A percentile compares a stretch with the other conserved stretches of the same genome.
phyloP scores from a whole-genome alignment of 2,329 filamentous ascomycete species.

The Fusarium duplospermum region DNA sequence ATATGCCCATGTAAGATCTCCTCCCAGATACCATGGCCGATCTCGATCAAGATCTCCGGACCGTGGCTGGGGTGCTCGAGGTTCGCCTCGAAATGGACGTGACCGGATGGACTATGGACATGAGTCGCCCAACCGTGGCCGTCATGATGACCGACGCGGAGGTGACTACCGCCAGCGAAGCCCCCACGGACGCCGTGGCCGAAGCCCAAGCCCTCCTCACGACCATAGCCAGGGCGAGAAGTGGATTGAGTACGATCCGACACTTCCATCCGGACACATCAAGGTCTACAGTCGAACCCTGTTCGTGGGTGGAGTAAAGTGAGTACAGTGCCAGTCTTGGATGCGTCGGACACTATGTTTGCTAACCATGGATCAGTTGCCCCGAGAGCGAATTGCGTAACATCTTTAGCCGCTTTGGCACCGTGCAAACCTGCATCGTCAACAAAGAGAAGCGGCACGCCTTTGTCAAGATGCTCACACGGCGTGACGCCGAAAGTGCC shows the following conservation, averaged over 20 bases:
- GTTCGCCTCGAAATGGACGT: constrained; percentile 71
- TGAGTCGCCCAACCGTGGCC: constrained; percentile 72
- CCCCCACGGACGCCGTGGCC: constrained; percentile 75
- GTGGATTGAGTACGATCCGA: constrained; percentile 83
- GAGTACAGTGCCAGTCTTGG: constrained; percentile 55
- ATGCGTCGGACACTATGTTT: constrained; percentile 1
- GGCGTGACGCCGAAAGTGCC: constrained; percentile 83
- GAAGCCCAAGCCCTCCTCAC: constrained; percentile 68
- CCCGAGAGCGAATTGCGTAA: constrained; percentile 84
- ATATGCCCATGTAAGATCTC: constrained; percentile 72
- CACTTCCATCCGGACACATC: constrained; percentile 80
- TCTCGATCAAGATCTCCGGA: constrained; percentile 85
- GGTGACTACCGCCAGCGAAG: constrained; percentile 89
- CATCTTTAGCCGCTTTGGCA: constrained; percentile 84
- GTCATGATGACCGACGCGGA: constrained; percentile 68
- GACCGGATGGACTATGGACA: constrained; percentile 81
- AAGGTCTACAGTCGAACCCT: constrained; percentile 95
- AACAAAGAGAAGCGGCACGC: constrained; percentile 98
- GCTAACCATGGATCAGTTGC: constrained; percentile 61
- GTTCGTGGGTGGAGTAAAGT: constrained; percentile 95
- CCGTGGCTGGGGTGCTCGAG: constrained; percentile 75
- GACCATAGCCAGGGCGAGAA: constrained; percentile 62
- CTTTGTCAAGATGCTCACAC: constrained; percentile 98
- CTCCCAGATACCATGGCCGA: constrained; percentile 67
- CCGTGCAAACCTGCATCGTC: constrained; percentile 97